Percentiles rank a stretch among this genome's conserved stretches.
phyloP scores from a whole-genome alignment of 2,329 filamentous ascomycete species.

The Colletotrichum eleusines region DNA sequence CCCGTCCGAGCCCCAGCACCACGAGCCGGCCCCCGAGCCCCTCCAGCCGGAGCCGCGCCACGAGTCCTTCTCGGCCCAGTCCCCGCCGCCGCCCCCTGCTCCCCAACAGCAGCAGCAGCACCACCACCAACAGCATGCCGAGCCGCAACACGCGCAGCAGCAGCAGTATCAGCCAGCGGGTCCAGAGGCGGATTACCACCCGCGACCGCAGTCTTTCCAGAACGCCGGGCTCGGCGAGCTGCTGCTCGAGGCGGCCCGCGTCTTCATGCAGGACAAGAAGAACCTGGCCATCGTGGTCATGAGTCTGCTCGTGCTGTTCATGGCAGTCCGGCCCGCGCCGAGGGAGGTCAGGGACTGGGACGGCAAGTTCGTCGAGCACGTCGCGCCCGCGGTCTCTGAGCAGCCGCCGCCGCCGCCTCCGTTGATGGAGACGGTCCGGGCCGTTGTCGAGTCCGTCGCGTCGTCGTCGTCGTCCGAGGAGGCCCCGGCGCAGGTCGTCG shows the following conservation, averaged over 20 bases:
- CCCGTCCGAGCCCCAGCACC: conserved; percentile 15
- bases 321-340: conserved; percentile 53
- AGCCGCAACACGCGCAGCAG: conserved; percentile 42
- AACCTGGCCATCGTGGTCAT: conserved; percentile 70
- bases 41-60: conserved; percentile 31
- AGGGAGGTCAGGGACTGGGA: conserved; percentile 46
- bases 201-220: conserved; percentile 49
- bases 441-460: conserved; percentile 10
- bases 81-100: conserved; percentile 2
- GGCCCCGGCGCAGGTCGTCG: background rate
- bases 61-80: background rate
- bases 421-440: conserved; percentile 18
- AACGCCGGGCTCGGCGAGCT: conserved; percentile 66
- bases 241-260: conserved; percentile 64
- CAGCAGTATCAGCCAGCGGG: conserved; percentile 45
- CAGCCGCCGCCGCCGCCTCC: conserved; percentile 5
- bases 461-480: background rate
- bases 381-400: conserved; percentile 32
- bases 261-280: conserved; percentile 68
- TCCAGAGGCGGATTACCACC: conserved; percentile 47
- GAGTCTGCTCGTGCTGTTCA: conserved; percentile 64
- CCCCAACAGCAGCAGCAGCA: conserved; percentile 1
- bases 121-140: conserved; percentile 8
- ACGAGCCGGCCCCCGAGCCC: conserved; percentile 36
- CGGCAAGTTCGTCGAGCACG: conserved; percentile 42